phyloP scores from a whole-genome alignment of 1,284 basidiomycete species.

The Mixia osmundae region DNA sequence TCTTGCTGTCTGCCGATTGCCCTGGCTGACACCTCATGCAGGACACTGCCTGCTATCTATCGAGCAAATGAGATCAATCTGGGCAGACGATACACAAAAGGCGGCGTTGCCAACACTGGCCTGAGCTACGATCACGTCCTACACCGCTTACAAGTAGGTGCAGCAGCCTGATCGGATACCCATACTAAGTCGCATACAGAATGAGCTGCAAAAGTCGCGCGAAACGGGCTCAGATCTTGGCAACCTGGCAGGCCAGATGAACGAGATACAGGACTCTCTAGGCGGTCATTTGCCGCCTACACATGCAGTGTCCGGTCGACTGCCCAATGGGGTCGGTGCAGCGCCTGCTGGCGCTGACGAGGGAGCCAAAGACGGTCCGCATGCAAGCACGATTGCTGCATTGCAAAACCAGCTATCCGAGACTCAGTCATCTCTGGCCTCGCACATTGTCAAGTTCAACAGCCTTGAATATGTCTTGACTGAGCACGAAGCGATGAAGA shows the following conservation, averaged over 20 bases:
- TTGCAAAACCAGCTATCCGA: constrained; percentile 66
- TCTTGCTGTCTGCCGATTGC: no score
- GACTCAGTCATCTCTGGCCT: constrained; percentile 54
- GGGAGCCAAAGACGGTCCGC: constrained; percentile 6
- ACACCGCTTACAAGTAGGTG: constrained; percentile 25
- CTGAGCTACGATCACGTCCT: constrained; percentile 29
- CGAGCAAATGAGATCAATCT: background rate
- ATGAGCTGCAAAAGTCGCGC: constrained; percentile 76
- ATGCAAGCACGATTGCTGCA: constrained; percentile 28
- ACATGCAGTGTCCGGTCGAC: constrained; percentile 8
- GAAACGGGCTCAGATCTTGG: constrained; percentile 80
- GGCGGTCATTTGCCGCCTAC: constrained; percentile 37
- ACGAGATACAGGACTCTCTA: constrained; percentile 75
- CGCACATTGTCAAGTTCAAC: constrained; percentile 64
- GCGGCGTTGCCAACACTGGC: constrained; percentile 1
- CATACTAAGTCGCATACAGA: constrained; percentile 30
- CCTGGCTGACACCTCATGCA: background rate
- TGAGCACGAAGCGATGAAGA: constrained; percentile 66
- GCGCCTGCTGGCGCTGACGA: constrained; percentile 19
- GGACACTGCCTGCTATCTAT: background rate
- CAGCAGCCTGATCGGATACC: background rate
- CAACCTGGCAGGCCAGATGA: constrained; percentile 55
- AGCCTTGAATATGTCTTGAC: constrained; percentile 49
- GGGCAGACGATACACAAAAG: background rate
- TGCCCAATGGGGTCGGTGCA: constrained; percentile 19